Conservation (phyloP, 2,329 filamentous ascomycete genomes). For the Cladosporium sp. region DNA sequence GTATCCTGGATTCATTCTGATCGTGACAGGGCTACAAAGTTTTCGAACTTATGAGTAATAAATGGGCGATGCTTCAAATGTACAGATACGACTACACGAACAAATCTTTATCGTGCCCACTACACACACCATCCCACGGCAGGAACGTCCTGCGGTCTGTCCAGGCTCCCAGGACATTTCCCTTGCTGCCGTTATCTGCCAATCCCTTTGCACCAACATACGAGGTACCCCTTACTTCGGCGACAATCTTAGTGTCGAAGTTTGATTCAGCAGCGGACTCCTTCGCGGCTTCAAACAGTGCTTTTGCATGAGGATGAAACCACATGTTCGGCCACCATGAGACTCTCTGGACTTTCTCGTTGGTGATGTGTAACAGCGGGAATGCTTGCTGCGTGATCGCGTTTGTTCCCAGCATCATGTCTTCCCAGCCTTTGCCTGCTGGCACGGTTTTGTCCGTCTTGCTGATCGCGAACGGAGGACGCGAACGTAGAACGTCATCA, state of each 20-base stretch:
- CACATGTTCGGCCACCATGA: conserved; percentile 30
- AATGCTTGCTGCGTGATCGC: conserved; percentile 23
- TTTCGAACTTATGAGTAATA: no score
- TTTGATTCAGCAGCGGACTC: conserved; percentile 17
- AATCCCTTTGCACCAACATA: not conserved
- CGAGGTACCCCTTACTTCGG: not conserved
- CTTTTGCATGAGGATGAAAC: conserved; percentile 26
- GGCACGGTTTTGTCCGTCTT: not conserved
- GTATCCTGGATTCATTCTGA: no score
- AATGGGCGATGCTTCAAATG: not conserved
- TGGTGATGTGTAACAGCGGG: conserved; percentile 27
- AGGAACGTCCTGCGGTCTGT: conserved; percentile 22
- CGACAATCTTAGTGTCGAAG: not conserved
- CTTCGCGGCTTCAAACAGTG: conserved; percentile 22
- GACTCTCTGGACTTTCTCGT: conserved; percentile 25
- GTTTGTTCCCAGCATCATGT: conserved; percentile 27
- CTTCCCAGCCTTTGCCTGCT: conserved; percentile 20
- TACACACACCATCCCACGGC: conserved; percentile 24
- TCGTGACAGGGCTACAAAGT: no score
- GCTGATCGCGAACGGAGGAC: conserved; percentile 20
- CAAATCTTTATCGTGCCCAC: conserved; percentile 20
- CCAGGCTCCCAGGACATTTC: conserved; percentile 25
- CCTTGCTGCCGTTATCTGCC: not conserved
- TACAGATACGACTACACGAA: conserved; percentile 5
- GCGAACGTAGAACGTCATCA: conserved; percentile 20